These are phyloP conservation scores for Davidsoniella eucalypti DNA, from an alignment of 2,329 filamentous ascomycete genomes.

Conservation along the genomic window DNA sequence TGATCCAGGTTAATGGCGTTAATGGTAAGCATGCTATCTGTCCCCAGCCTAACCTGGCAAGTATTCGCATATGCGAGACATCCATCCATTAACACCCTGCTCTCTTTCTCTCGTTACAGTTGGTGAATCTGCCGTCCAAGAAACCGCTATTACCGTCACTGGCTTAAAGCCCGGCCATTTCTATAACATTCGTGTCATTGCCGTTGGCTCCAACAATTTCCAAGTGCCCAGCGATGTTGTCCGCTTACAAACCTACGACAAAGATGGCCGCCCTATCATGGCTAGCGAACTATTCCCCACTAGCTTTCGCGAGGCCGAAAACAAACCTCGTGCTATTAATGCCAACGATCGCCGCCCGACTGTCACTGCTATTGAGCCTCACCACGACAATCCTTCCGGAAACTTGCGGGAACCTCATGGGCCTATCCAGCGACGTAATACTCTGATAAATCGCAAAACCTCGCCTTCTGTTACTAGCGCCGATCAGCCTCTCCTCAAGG, in stretches of 20 bases:
- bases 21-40: constrained; percentile 43
- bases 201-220: constrained; percentile 82
- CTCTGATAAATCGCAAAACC: constrained; percentile 50
- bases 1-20: constrained; percentile 85
- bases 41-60: background rate
- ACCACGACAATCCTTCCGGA: constrained; percentile 20
- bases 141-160: constrained; percentile 67
- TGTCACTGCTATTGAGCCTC: constrained; percentile 42
- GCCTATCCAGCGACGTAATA: constrained; percentile 27
- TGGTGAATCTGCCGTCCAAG: constrained; percentile 62
- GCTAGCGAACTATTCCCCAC: constrained; percentile 39
- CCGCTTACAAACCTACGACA: constrained; percentile 60
- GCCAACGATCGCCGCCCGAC: constrained; percentile 27
- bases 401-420: constrained; percentile 3
- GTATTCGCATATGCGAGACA: background rate
- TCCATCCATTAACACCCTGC: background rate
- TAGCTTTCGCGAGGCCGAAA: constrained; percentile 38
- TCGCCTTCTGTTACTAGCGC: constrained; percentile 52
- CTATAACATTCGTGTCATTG: constrained; percentile 86
- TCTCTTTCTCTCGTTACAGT: constrained; percentile 30
- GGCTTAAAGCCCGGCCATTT: constrained; percentile 74
- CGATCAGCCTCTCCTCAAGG: constrained; percentile 30
- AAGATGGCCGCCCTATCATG: constrained; percentile 45
- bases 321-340: constrained; percentile 22
- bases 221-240: constrained; percentile 77